Evolutionary conservation across 495 filamentous ascomycete species (phyloP), one percentile per base, ranked within the genome.

Genomic region (Rusavskia elegans): DNA sequence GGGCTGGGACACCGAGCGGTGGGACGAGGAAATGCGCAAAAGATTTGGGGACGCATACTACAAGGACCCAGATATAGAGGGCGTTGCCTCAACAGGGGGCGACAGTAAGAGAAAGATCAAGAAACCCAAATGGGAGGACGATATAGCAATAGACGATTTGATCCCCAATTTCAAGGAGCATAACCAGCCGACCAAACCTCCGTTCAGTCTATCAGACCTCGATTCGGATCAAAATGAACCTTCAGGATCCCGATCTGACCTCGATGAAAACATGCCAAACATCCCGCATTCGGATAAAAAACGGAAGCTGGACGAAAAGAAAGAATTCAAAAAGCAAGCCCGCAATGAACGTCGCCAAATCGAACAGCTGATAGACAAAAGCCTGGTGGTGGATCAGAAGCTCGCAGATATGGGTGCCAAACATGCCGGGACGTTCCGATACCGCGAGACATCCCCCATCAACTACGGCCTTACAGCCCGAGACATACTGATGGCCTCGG

Each of bases 71-170:
- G 81, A 79, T 5, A 71, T 54, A 5, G 62, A 61, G 25, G 72
- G 63, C n/a, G 70, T 71, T 19, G 70, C 63, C 1, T 72, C 73
- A 20, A 66, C 56, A 1, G 56, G 58, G 1, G 59, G 59, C 32
- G 78, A 77, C 59, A 71, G 69, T 55, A 76, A 74, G 57, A 80
- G 76, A 54, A 80, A 78, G 53, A 66, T 77, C 17, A 92, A 87
- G 72, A 98, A 98, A 72, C 92, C 92, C 19, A 85, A 81, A 51
- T 98, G 89, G 86, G 85, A 94, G 53, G 87, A 95, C 58, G 92
- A 98, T 60, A 95, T 97, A 59, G 89, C 95, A 59, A 96, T 97
- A 68, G 84, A 81, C 27, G 90, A 98, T 63, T 67, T 98, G 29
- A 67, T 95, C 38, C 88, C 89, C 2, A 87, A 92, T 53, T 96